These are phyloP conservation scores for Lentinula boryana DNA, from an alignment of 768 basidiomycete genomes.

Conservation along the genomic window DNA sequence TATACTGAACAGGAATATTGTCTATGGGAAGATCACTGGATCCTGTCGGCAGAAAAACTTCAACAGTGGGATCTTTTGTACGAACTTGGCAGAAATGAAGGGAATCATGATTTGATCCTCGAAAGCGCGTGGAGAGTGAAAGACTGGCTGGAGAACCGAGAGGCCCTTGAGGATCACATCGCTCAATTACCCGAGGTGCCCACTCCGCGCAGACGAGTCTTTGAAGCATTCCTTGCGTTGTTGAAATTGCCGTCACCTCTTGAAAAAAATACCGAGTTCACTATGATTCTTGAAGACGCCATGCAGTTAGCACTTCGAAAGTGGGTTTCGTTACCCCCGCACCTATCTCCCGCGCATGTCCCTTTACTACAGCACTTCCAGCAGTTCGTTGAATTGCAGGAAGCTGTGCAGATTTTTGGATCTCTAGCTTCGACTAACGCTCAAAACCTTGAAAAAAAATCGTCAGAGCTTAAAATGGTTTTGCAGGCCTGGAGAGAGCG, in stretches of 20 bases:
- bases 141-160: conserved; percentile 84
- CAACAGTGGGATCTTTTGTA: conserved; percentile 97
- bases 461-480: conserved; percentile 92
- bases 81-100: conserved; percentile 84
- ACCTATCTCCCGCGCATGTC: conserved; percentile 88
- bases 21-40: conserved; percentile 99
- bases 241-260: conserved; percentile 71
- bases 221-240: conserved; percentile 89
- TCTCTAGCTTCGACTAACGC: conserved; percentile 83
- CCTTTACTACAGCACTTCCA: conserved; percentile 97
- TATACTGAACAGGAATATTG: conserved; percentile 96
- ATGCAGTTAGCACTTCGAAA: conserved; percentile 96
- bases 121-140: conserved; percentile 94
- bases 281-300: conserved; percentile 85
- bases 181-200: conserved; percentile 75
- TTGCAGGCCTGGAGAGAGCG: conserved; percentile 97
- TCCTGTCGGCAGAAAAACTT: conserved; percentile 89
- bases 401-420: conserved; percentile 92
- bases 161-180: conserved; percentile 76
- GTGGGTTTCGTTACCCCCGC: conserved; percentile 85
- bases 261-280: conserved; percentile 86
- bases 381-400: conserved; percentile 96
- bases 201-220: conserved; percentile 95
- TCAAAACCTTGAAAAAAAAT: conserved; percentile 89
- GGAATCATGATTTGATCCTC: conserved; percentile 85